phyloP scores from a whole-genome alignment of 1,139 yeast genomes.

The Diutina rugosa region DNA sequence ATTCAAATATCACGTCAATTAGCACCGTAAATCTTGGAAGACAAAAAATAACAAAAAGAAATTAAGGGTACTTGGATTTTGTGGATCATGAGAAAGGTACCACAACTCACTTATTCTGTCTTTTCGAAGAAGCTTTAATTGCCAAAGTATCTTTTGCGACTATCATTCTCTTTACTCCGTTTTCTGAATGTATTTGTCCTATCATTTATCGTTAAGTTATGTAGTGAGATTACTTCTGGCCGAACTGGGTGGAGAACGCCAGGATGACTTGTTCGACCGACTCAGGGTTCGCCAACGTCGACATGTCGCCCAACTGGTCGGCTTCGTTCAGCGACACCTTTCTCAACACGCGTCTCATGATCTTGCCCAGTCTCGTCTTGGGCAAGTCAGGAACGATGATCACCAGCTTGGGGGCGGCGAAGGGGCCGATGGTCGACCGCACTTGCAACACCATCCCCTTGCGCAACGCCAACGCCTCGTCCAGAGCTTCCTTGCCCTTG shows the following conservation, averaged over 20 bases:
- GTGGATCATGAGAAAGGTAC: too few species aligned
- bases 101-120: too few species aligned
- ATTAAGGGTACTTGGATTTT: too few species aligned
- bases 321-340: constrained; percentile 84
- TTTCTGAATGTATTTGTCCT: not conserved
- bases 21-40: too few species aligned
- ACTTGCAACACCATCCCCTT: constrained; percentile 79
- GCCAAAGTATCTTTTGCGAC: too few species aligned
- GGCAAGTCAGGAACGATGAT: constrained; percentile 86
- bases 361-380: constrained; percentile 96
- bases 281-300: constrained; percentile 82
- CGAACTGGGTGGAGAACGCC: constrained; percentile 35
- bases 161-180: not conserved
- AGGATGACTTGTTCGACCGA: constrained; percentile 67
- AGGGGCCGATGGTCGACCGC: constrained; percentile 92
- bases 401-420: constrained; percentile 93
- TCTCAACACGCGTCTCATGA: constrained; percentile 95
- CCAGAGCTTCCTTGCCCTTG: constrained; percentile 33
- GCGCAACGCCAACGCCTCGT: constrained; percentile 48
- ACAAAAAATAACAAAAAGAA: too few species aligned
- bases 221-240: constrained; percentile 21
- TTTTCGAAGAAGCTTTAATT: too few species aligned
- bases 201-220: not conserved
- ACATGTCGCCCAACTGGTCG: constrained; percentile 85
- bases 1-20: too few species aligned